These are phyloP conservation scores for Phytomonas sp. DNA, from an alignment of 208 protist genomes.

Conservation along the genomic window DNA sequence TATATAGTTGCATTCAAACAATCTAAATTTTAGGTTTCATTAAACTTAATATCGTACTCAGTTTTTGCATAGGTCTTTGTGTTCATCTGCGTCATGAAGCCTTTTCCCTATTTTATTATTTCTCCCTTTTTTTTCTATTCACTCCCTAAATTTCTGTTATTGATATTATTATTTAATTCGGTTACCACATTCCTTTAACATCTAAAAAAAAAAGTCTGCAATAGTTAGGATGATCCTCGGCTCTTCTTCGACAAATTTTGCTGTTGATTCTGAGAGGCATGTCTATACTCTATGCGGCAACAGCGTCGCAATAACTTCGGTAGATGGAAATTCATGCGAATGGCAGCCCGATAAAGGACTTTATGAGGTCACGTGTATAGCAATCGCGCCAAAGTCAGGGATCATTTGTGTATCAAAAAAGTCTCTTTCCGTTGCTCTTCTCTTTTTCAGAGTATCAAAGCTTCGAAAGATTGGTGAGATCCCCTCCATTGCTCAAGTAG, in stretches of 20 bases:
- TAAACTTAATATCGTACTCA: background rate
- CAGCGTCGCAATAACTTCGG: background rate
- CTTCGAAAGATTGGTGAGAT: conserved; percentile 29
- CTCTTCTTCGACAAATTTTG: background rate
- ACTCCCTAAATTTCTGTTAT: background rate
- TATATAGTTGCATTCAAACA: background rate
- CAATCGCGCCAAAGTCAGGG: conserved; percentile 6
- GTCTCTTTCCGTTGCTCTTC: conserved; percentile 37
- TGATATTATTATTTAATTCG: background rate
- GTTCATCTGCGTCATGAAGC: background rate
- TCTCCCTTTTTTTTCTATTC: background rate
- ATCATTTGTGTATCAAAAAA: conserved; percentile 53
- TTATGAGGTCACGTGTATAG: conserved; percentile 43
- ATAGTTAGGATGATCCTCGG: background rate
- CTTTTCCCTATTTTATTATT: conserved; percentile 15
- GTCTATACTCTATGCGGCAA: conserved; percentile 2
- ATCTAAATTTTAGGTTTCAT: background rate
- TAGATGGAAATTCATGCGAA: conserved; percentile 10
- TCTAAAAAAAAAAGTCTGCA: background rate
- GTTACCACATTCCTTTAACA: background rate
- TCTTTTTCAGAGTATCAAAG: conserved; percentile 43
- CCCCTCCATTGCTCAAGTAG: conserved; percentile 32
- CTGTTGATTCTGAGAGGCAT: background rate
- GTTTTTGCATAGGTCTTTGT: conserved; percentile 9
- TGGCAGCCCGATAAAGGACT: conserved; percentile 44